phyloP scores from a whole-genome alignment of 441 rosid genomes.

The Hura crepitans region DNA sequence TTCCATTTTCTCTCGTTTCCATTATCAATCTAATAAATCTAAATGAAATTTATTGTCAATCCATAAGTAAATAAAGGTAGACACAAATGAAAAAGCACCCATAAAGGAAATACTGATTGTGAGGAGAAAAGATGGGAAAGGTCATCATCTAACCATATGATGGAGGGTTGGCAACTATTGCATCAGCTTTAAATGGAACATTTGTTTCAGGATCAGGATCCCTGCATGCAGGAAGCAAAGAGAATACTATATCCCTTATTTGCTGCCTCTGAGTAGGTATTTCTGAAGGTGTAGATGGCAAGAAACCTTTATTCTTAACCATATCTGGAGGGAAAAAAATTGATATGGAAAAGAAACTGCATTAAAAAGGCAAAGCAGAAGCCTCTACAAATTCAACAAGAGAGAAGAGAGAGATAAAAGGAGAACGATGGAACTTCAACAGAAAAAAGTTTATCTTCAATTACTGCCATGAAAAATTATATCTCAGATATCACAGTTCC shows the following conservation, averaged over 20 bases:
- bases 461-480: not conserved
- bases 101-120: slow-evolving; percentile 9
- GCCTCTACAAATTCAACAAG: not conserved
- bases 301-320: slow-evolving; percentile 97
- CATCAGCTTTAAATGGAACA: slow-evolving; percentile 79
- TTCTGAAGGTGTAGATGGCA: slow-evolving; percentile 97
- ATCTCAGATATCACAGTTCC: not conserved
- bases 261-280: slow-evolving; percentile 86
- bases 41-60: not conserved
- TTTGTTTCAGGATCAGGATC: slow-evolving; percentile 82
- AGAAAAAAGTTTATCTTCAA: not conserved
- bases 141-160: slow-evolving; percentile 67
- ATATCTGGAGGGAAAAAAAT: slow-evolving; percentile 56
- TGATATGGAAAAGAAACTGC: not conserved
- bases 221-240: slow-evolving; percentile 87
- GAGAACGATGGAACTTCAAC: not conserved
- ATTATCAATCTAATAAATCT: not conserved
- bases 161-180: slow-evolving; percentile 98
- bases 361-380: not conserved
- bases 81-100: not conserved
- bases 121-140: slow-evolving; percentile 5
- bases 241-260: slow-evolving; percentile 72
- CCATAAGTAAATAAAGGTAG: not conserved
- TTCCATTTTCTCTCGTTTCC: not conserved
- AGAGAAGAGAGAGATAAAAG: not conserved